Percentiles rank a stretch among this genome's conserved stretches.
These are phyloP conservation scores for Diaporthe caulivora DNA, from an alignment of 2,329 filamentous ascomycete genomes.

Conservation along the genomic window DNA sequence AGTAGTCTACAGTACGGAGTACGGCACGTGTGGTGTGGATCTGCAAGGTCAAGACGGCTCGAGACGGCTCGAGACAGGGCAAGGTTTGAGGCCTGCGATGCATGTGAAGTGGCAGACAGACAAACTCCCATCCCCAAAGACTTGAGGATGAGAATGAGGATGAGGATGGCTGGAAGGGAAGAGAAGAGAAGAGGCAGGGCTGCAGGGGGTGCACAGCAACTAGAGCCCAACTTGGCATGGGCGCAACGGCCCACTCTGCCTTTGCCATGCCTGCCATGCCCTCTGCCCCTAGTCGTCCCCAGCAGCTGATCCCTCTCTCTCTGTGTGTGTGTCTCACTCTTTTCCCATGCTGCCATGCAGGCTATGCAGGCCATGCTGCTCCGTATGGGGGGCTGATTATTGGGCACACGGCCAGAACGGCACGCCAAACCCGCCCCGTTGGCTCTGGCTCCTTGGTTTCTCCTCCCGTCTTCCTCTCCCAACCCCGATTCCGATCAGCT, in stretches of 20 bases:
- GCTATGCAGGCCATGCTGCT: not conserved
- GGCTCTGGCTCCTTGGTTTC: conserved; percentile 4
- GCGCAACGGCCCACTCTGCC: not conserved
- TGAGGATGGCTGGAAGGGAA: not conserved
- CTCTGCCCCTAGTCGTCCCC: conserved; percentile 9
- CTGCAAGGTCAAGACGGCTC: not conserved
- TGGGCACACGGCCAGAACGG: not conserved
- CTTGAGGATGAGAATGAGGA: not conserved
- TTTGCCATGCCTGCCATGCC: not conserved
- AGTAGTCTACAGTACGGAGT: no score
- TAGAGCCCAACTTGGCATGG: conserved; percentile 10
- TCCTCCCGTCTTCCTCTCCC: conserved; percentile 10
- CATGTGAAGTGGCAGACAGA: not conserved
- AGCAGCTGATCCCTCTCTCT: conserved; percentile 2
- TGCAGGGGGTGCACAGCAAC: conserved; percentile 18
- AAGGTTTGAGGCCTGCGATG: not conserved
- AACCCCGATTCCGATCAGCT: conserved; percentile 29
- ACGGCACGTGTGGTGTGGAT: not conserved
- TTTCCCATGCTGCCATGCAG: no score
- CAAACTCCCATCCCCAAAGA: no score
- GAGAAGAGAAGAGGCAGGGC: conserved; percentile 1
- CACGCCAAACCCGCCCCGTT: conserved; percentile 25
- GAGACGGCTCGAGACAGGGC: not conserved
- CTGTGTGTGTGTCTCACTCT: not conserved
- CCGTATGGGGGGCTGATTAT: no score